These are phyloP conservation scores for Candida michaelii DNA, from an alignment of 805 yeast genomes.

Conservation along the genomic window DNA sequence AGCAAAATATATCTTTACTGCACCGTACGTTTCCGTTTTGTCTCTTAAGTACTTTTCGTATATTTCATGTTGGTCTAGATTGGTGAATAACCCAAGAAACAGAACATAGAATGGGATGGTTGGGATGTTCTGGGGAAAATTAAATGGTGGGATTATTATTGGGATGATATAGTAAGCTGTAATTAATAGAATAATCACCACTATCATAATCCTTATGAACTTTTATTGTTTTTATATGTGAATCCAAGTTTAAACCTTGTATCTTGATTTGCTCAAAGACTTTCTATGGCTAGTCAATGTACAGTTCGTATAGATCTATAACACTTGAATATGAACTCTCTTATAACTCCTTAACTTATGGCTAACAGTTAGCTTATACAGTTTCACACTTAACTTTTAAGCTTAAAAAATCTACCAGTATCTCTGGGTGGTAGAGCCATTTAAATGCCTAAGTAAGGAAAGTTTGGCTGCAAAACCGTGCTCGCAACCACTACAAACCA, in stretches of 20 bases:
- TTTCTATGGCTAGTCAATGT: too few relatives aligned
- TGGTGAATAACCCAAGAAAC: conserved; percentile 44
- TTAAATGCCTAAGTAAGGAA: neutral
- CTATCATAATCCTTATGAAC: too few relatives aligned
- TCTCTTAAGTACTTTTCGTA: conserved; percentile 43
- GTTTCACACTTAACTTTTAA: too few relatives aligned
- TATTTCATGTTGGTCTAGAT: conserved; percentile 49
- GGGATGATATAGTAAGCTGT: neutral
- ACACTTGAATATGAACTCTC: too few relatives aligned
- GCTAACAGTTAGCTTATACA: too few relatives aligned
- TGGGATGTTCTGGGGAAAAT: conserved; percentile 54
- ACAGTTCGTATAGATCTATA: too few relatives aligned
- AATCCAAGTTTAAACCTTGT: too few relatives aligned
- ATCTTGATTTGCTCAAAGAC: neutral
- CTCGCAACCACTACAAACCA: neutral
- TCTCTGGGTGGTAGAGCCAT: too few relatives aligned
- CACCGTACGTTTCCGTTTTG: conserved; percentile 52
- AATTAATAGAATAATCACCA: neutral
- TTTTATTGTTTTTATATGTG: too few relatives aligned
- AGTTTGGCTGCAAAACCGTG: conserved; percentile 5
- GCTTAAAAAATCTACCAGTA: too few relatives aligned
- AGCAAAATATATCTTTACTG: conserved; percentile 59
- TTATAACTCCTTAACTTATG: too few relatives aligned
- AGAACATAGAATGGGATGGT: conserved; percentile 62
- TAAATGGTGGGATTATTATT: conserved; percentile 44